These are phyloP conservation scores for Parastagonospora nodorum DNA, from an alignment of 2,329 filamentous ascomycete genomes.

Conservation along the genomic window DNA sequence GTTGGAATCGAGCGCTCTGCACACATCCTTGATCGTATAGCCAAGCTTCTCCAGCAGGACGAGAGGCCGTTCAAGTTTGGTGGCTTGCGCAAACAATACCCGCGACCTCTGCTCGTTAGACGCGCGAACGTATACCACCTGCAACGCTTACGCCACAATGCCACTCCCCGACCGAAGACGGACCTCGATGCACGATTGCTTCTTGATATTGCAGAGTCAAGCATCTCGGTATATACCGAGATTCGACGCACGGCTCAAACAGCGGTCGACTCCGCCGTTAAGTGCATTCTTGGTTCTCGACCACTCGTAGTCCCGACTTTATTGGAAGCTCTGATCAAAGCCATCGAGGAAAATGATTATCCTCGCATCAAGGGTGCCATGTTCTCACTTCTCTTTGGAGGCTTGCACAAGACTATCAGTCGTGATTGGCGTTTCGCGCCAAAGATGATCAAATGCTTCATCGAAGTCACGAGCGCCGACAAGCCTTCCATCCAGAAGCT, in stretches of 20 bases:
- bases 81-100: constrained; percentile 89
- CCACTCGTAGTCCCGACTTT: constrained; percentile 90
- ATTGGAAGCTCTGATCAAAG: constrained; percentile 75
- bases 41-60: constrained; percentile 82
- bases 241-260: constrained; percentile 93
- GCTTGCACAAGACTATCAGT: constrained; percentile 82
- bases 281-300: constrained; percentile 85
- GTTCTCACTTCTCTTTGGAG: constrained; percentile 88
- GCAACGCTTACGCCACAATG: constrained; percentile 91
- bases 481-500: constrained; percentile 94
- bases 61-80: constrained; percentile 93
- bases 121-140: constrained; percentile 94
- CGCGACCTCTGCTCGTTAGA: constrained; percentile 87
- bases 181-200: constrained; percentile 86
- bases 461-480: constrained; percentile 86
- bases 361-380: constrained; percentile 93
- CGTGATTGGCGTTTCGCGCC: constrained; percentile 96
- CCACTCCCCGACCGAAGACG: constrained; percentile 83
- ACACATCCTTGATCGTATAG: constrained; percentile 86
- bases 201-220: constrained; percentile 86
- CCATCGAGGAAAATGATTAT: constrained; percentile 79
- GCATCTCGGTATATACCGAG: constrained; percentile 90
- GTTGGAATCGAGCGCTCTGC: constrained; percentile 95
- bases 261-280: constrained; percentile 90
- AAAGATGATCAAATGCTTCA: constrained; percentile 85